Evolutionary conservation across 179 eudicot genomes (phyloP).

Genomic region (Camellia oleifera): DNA sequence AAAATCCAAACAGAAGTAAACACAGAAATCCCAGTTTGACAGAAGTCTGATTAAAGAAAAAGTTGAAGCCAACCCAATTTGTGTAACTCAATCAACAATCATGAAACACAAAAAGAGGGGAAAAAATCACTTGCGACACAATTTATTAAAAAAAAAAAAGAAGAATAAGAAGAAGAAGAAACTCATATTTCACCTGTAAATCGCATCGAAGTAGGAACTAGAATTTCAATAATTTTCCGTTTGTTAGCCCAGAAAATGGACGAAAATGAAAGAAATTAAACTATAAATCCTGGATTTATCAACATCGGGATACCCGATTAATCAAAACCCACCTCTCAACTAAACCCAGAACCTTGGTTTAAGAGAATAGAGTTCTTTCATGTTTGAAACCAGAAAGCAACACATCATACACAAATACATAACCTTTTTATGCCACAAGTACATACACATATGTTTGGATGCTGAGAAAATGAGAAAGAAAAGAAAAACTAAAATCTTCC

Average conservation of each 20-base stretch:
- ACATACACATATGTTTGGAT: neutral
- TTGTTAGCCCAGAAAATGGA: neutral
- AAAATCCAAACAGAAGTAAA: neutral
- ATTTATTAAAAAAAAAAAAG: neutral
- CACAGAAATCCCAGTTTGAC: neutral
- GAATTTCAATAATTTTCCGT: neutral
- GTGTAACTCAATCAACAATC: neutral
- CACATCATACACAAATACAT: neutral
- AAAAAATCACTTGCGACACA: neutral
- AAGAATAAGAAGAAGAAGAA: too few species aligned
- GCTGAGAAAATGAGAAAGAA: neutral
- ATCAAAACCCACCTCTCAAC: neutral
- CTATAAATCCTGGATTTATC: neutral
- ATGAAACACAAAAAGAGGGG: neutral
- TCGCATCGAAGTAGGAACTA: neutral
- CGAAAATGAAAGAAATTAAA: neutral
- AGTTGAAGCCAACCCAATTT: neutral
- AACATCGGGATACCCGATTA: neutral
- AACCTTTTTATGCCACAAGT: neutral
- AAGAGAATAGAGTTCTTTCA: neutral
- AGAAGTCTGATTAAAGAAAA: neutral
- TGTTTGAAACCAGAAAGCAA: constrained; percentile 1
- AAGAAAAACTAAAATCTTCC: neutral
- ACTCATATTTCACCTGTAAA: neutral
- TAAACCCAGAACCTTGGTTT: constrained; percentile 12